phyloP scores from a whole-genome alignment of 2,329 filamentous ascomycete genomes.

The Colletotrichum abscissum region DNA sequence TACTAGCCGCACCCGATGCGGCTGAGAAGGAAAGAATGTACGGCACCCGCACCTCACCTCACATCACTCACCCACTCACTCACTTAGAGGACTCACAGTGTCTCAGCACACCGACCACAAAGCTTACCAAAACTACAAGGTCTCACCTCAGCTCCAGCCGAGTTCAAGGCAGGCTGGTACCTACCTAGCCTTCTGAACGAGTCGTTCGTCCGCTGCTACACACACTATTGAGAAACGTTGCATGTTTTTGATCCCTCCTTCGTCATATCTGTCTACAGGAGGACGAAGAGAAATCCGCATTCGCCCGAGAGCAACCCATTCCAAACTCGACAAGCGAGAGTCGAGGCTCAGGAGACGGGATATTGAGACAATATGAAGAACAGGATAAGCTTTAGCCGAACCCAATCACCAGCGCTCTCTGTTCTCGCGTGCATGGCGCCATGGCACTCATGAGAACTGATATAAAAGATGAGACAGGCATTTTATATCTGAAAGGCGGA shows the following conservation, averaged over 20 bases:
- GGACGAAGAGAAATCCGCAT: background rate
- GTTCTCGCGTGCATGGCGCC: background rate
- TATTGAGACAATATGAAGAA: background rate
- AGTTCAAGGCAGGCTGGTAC: background rate
- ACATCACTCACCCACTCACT: background rate
- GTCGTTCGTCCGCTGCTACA: background rate
- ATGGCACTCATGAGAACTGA: background rate
- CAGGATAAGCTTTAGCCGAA: constrained; percentile 7
- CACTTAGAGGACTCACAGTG: background rate
- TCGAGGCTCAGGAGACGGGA: background rate
- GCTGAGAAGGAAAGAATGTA: background rate
- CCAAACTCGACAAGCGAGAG: background rate
- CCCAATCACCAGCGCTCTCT: background rate
- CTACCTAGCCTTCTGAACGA: background rate
- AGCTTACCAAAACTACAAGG: background rate
- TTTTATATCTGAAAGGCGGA: background rate
- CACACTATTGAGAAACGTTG: background rate
- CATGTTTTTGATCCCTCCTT: background rate
- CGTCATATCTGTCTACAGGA: background rate
- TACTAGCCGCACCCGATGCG: background rate
- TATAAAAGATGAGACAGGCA: background rate
- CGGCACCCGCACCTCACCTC: too few species aligned
- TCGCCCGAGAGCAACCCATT: background rate
- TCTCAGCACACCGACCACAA: background rate
- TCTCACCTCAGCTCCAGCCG: background rate